Evolutionary conservation across 2,329 filamentous ascomycete genomes (phyloP), one percentile per base, ranked within the genome.

Genomic region (Fusarium hostae): DNA sequence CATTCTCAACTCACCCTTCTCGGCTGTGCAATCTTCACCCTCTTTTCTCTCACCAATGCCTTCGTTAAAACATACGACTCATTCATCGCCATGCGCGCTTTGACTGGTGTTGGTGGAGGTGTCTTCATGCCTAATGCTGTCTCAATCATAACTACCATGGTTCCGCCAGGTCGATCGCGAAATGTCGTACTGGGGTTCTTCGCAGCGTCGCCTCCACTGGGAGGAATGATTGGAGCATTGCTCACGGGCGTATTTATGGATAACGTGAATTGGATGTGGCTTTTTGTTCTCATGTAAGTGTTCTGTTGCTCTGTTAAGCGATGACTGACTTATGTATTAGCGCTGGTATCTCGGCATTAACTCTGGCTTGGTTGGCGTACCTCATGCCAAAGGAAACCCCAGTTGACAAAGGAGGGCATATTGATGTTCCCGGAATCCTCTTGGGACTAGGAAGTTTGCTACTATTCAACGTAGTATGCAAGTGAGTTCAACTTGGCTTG

Each of bases 111-210:
- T 10, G 86, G 87, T 1, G 86, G 84, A 3, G 86, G 83, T 0
- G 78, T 86, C 20, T 76, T 88, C n/a, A 82, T 87, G 77, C 86
- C 86, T 0, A 88, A 87, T 68, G 83, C 84, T 0, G 81, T 88
- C 0, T 86, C 86, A 0, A 81, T 87, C 54, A 78, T 88, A 20
- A 82, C 81, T 0, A 83, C 81, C 30, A 86, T 82, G 39, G 82
- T 86, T 22, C 83, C 84, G 1, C 85, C 85, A 0, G 86, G 86
- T 0, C 76, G 77, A 16, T 76, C 77, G 45, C 71, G 71, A 7
- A 74, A 74, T 22, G 22, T 74, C 6, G 58, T 70, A 7, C 10
- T 74, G 13, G 72, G 68, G 0, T 70, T 74, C 28, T 74, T 74
- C 28, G 71, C 68, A 8, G 72, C 66, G 6, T 70, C 68, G 0